Conservation (phyloP, 1,284 basidiomycete genomes). For the Ceratobasidium sp. region DNA sequence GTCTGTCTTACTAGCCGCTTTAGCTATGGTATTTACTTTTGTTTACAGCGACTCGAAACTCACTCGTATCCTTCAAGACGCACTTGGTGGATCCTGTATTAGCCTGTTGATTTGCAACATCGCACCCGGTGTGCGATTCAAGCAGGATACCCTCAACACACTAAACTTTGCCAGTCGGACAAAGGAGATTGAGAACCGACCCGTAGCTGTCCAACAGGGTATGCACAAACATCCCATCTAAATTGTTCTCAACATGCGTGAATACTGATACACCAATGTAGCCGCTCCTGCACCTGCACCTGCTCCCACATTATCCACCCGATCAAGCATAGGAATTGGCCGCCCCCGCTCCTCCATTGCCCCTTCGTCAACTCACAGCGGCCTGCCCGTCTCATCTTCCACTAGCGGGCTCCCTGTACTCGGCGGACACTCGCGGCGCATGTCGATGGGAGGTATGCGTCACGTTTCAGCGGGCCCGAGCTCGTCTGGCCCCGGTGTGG, state of each 20-base stretch:
- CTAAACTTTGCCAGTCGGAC: slow-evolving; percentile 82
- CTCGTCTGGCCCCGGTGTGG: slow-evolving; percentile 17
- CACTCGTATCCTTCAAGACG: slow-evolving; percentile 94
- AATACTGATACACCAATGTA: slow-evolving; percentile 26
- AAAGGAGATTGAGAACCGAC: slow-evolving; percentile 82
- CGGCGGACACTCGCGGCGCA: slow-evolving; percentile 15
- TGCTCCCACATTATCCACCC: slow-evolving; percentile 50
- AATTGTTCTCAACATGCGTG: slow-evolving; percentile 9
- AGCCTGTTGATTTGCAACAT: slow-evolving; percentile 85
- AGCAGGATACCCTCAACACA: slow-evolving; percentile 85
- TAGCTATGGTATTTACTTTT: background rate
- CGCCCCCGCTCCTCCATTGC: slow-evolving; percentile 48
- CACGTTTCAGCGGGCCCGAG: slow-evolving; percentile 42
- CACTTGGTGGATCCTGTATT: slow-evolving; percentile 78
- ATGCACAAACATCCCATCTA: slow-evolving; percentile 23
- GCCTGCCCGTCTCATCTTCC: slow-evolving; percentile 34
- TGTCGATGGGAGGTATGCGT: slow-evolving; percentile 23
- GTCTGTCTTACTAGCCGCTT: slow-evolving; percentile 76
- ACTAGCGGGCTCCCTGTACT: slow-evolving; percentile 18
- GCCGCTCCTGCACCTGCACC: slow-evolving; percentile 59
- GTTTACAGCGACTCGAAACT: slow-evolving; percentile 97
- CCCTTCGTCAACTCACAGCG: slow-evolving; percentile 42
- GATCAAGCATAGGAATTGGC: slow-evolving; percentile 27
- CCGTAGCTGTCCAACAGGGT: slow-evolving; percentile 78
- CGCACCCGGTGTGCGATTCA: slow-evolving; percentile 79